These are phyloP conservation scores for Fusarium sulawesiense DNA, from an alignment of 2,329 filamentous ascomycete species.

Conservation along the genomic window DNA sequence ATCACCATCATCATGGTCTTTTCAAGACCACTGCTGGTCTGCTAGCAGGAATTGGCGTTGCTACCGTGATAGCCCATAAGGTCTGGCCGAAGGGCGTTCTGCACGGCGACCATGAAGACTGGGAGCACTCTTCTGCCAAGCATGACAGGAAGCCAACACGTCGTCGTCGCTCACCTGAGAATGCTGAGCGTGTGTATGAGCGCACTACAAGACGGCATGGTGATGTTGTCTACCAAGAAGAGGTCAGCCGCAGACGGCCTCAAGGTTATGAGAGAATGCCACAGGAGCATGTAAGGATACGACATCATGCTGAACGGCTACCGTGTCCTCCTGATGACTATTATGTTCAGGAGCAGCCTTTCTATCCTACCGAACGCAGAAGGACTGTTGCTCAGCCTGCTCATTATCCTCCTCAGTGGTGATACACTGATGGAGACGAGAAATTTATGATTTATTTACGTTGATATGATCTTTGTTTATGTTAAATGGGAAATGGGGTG, in stretches of 20 bases:
- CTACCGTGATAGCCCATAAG: constrained; percentile 50
- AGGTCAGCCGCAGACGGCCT: constrained; percentile 29
- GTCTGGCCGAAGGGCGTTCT: constrained; percentile 51
- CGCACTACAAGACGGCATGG: constrained; percentile 25
- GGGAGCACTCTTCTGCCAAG: constrained; percentile 40
- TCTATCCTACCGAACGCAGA: constrained; percentile 34
- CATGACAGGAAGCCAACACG: constrained; percentile 28
- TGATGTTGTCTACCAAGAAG: constrained; percentile 38
- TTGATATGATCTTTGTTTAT: constrained; percentile 1
- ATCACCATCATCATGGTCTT: constrained; percentile 41
- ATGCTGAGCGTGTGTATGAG: constrained; percentile 27
- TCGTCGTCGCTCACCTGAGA: constrained; percentile 26
- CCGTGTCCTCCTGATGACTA: constrained; percentile 37
- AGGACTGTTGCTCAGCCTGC: constrained; percentile 27
- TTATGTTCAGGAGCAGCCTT: constrained; percentile 32
- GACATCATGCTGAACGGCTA: constrained; percentile 12
- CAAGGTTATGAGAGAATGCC: constrained; percentile 34
- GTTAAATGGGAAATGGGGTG: not conserved
- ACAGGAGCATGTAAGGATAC: constrained; percentile 27
- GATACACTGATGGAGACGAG: not conserved
- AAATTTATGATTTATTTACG: not conserved
- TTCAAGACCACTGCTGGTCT: constrained; percentile 50
- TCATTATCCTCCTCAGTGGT: constrained; percentile 26
- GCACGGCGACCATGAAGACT: constrained; percentile 47
- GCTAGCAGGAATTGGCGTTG: constrained; percentile 52